These are phyloP conservation scores for Suillus hirtellus DNA, from an alignment of 768 basidiomycete species.

Conservation along the genomic window DNA sequence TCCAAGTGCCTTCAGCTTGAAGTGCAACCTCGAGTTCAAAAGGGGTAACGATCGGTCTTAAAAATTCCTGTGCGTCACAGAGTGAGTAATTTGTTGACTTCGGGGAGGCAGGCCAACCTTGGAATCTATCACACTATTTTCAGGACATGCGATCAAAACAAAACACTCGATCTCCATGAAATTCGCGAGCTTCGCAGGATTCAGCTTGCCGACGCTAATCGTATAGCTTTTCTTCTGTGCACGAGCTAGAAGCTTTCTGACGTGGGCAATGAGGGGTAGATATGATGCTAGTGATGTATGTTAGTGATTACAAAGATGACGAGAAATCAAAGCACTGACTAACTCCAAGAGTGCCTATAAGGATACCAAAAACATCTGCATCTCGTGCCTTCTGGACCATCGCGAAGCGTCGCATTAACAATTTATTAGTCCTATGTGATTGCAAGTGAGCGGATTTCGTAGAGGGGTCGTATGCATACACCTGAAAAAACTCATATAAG, in stretches of 20 bases:
- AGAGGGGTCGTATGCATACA: constrained; percentile 75
- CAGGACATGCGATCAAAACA: constrained; percentile 91
- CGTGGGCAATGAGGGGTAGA: constrained; percentile 77
- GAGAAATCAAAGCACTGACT: constrained; percentile 43
- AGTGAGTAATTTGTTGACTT: background rate
- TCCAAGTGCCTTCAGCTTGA: constrained; percentile 68
- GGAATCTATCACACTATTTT: constrained; percentile 81
- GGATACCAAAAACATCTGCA: constrained; percentile 92
- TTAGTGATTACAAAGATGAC: background rate
- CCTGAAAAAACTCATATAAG: constrained; percentile 39
- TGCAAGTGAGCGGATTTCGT: constrained; percentile 50
- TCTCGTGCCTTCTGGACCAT: constrained; percentile 85
- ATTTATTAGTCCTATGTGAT: constrained; percentile 69
- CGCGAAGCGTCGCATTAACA: constrained; percentile 90
- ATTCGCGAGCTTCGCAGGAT: constrained; percentile 92
- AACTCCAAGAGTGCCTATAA: constrained; percentile 92
- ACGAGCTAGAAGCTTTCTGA: constrained; percentile 67
- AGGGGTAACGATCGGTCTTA: constrained; percentile 89
- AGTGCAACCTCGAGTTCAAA: constrained; percentile 87
- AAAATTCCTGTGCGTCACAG: constrained; percentile 67
- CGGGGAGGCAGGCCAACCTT: constrained; percentile 43
- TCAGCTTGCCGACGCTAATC: constrained; percentile 91
- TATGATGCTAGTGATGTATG: constrained; percentile 61
- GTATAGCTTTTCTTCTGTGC: constrained; percentile 91
- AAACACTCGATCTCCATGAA: constrained; percentile 97